Conservation (phyloP, 192 early-diverging fungal genomes). For the Backusella morwellensis region DNA sequence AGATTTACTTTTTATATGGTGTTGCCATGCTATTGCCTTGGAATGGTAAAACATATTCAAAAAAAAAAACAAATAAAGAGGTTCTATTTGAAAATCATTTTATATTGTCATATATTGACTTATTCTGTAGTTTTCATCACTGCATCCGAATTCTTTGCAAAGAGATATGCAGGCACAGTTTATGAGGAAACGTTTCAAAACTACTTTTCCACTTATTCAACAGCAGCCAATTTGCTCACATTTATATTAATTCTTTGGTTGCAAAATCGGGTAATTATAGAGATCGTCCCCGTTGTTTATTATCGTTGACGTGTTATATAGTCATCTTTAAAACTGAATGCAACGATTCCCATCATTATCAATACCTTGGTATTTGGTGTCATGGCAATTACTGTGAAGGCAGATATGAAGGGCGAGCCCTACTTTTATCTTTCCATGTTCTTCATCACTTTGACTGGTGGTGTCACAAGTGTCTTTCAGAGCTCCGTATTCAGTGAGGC, state of each 20-base stretch:
- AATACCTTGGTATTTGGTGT: slow-evolving; percentile 54
- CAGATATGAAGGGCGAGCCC: slow-evolving; percentile 38
- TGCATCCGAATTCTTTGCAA: slow-evolving; percentile 70
- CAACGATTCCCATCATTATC: slow-evolving; percentile 40
- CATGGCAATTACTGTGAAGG: slow-evolving; percentile 50
- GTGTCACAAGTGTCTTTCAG: slow-evolving; percentile 60
- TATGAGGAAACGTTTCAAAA: slow-evolving; percentile 71
- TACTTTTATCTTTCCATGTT: slow-evolving; percentile 66
- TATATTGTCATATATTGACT: too few relatives aligned
- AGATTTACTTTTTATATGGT: slow-evolving; percentile 73
- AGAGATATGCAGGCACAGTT: slow-evolving; percentile 56
- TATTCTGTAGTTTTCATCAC: slow-evolving; percentile 65
- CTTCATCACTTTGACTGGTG: slow-evolving; percentile 56
- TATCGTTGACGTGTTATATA: background rate
- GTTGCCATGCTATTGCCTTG: slow-evolving; percentile 74
- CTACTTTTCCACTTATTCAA: slow-evolving; percentile 71
- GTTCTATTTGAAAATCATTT: background rate
- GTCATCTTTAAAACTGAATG: slow-evolving; percentile 5
- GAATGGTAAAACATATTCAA: slow-evolving; percentile 52
- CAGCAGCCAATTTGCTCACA: slow-evolving; percentile 55
- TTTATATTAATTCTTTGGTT: slow-evolving; percentile 50
- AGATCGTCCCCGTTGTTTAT: slow-evolving; percentile 2
- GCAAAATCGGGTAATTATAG: slow-evolving; percentile 43
- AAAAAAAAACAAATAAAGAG: background rate
- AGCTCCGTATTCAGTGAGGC: slow-evolving; percentile 73